These are phyloP conservation scores for Rosa hybrid DNA, from an alignment of 331 rosid species.

Conservation along the genomic window DNA sequence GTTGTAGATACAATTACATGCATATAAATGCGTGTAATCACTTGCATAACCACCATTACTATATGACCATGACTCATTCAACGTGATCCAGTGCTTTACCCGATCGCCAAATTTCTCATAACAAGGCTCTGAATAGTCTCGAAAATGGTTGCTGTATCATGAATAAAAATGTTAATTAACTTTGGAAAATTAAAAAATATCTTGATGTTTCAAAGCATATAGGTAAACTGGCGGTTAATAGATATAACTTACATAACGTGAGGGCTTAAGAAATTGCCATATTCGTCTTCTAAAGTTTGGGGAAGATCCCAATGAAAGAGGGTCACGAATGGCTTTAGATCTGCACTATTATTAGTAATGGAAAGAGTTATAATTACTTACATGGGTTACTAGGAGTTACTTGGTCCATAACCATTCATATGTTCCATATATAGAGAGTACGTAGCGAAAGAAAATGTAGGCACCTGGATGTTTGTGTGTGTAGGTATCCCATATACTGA, in stretches of 20 bases:
- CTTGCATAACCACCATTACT: background rate
- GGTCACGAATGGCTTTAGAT: background rate
- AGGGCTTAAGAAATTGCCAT: background rate
- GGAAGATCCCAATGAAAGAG: background rate
- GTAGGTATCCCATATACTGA: no score
- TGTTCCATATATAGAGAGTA: no score
- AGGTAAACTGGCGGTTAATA: no score
- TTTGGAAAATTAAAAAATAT: no score
- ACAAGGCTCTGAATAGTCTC: conserved; percentile 18
- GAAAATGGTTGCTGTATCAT: conserved; percentile 8
- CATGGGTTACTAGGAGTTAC: no score
- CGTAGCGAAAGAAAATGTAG: no score
- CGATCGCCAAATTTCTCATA: conserved; percentile 20
- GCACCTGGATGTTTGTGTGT: no score
- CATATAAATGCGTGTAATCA: background rate
- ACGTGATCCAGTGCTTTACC: conserved; percentile 23
- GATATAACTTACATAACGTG: conserved; percentile 16
- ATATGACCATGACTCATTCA: conserved; percentile 11
- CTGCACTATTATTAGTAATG: background rate
- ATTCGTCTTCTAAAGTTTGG: background rate
- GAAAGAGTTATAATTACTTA: no score
- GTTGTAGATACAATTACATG: no score
- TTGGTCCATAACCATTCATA: no score
- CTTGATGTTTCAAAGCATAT: no score
- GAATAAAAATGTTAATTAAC: no score